Percentiles rank a stretch among this genome's conserved stretches.
phyloP scores from a whole-genome alignment of 2,329 filamentous ascomycete genomes.

The Volutella citrinella region DNA sequence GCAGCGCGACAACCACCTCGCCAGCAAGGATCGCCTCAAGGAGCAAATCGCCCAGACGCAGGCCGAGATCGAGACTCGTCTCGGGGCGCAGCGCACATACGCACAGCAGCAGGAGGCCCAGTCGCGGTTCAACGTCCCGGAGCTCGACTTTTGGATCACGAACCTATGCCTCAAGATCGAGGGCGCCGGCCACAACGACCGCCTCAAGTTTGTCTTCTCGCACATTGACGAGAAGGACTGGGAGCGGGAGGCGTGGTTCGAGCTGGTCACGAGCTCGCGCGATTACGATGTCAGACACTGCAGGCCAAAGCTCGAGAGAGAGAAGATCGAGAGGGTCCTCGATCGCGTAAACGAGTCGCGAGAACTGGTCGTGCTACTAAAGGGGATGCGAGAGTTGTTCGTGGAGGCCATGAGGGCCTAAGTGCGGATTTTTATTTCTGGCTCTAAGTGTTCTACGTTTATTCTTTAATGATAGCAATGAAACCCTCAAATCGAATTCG shows the following conservation, averaged over 20 bases:
- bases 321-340: constrained; percentile 72
- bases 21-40: constrained; percentile 54
- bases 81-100: constrained; percentile 70
- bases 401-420: constrained; percentile 60
- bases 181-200: constrained; percentile 78
- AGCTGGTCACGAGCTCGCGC: constrained; percentile 74
- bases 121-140: constrained; percentile 83
- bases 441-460: constrained; percentile 6
- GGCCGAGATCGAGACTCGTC: constrained; percentile 63
- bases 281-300: constrained; percentile 85
- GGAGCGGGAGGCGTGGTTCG: constrained; percentile 90
- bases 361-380: constrained; percentile 69
- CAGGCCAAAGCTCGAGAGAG: constrained; percentile 76
- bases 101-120: constrained; percentile 77
- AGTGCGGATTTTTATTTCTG: constrained; percentile 12
- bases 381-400: constrained; percentile 80
- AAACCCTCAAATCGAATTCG: no score
- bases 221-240: constrained; percentile 84
- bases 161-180: constrained; percentile 88
- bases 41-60: constrained; percentile 66
- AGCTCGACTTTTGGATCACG: constrained; percentile 93
- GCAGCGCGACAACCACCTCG: constrained; percentile 60
- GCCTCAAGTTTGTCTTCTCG: constrained; percentile 85
- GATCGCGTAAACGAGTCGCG: constrained; percentile 79
- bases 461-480: constrained; percentile 12